Base-by-base conservation (phyloP, 2,329 filamentous ascomycete genomes). In the Byssoonygena ceratinophila region DNA sequence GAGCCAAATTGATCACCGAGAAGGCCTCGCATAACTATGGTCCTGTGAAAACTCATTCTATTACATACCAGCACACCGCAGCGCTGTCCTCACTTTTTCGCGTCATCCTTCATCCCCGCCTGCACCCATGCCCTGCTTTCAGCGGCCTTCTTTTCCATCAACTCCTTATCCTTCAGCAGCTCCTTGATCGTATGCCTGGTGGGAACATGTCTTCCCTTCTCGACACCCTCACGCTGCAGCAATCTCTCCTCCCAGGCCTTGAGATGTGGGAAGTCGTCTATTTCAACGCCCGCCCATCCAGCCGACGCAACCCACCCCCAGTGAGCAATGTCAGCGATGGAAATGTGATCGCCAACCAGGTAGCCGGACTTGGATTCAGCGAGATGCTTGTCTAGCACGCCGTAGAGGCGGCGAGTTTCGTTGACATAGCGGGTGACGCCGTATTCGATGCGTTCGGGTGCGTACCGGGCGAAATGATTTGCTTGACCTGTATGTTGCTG, bases 401-500 rank as follows among this genome's bases (percentile, higher is more conserved):
- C 75, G 71, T 92, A 94, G 1, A 95, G 75, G 2, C 89, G 82
- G n/a, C 83, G 77, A 0, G 85, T 87, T 71, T 95, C 89, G 64
- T 87, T 92, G 63, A 76, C 73, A 71, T 94, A 95, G 45, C 89
- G 79, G 63, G 86, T 81, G 52, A 94, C 80, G 57, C 84, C 87
- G 65, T 95, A 94, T 62, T 83, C 75, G 61, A 94, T 91, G 66
- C 79, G 81, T 65, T 90, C 84, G 0, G 87, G 85, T 0, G 88
- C 87, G 63, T 94, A 94, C 52, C 86, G 79, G 45, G 73, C 74
- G 69, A 94, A 94, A 70, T 94, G 87, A 68, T 92, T 89, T 49
- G 87, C 78, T 49, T 56, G 54, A n/a, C 54, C 54, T 56, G 43
- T 32, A 5, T 22, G 1, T 20, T 14, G 9, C n/a, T 16, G 16